A percentile compares a stretch with the other conserved stretches of the same genome.
Conservation (phyloP, 169 alveolate species). For the Plasmodium gonderi region DNA sequence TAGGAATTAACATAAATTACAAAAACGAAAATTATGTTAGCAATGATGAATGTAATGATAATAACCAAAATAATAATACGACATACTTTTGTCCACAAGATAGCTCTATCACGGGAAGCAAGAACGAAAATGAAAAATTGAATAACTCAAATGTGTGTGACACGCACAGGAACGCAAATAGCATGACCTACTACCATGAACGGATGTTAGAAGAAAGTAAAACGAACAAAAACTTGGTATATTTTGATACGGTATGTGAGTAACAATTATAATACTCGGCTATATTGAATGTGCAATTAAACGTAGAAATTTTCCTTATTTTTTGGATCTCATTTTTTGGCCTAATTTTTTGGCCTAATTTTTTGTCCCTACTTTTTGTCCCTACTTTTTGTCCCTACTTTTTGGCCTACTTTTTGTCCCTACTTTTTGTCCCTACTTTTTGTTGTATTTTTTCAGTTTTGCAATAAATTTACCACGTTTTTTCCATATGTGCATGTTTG, state of each 20-base stretch:
- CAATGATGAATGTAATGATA: background rate
- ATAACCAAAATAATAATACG: background rate
- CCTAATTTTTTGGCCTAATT: background rate
- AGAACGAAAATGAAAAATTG: background rate
- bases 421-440: too few species aligned
- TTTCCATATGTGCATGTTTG: too few species aligned
- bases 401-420: too few species aligned
- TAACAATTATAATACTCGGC: background rate
- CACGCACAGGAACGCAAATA: background rate
- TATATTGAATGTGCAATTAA: background rate
- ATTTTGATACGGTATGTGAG: conserved; percentile 37
- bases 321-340: background rate
- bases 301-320: background rate
- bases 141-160: background rate
- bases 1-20: background rate
- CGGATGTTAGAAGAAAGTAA: conserved; percentile 24
- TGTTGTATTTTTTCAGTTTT: too few species aligned
- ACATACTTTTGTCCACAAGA: background rate
- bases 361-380: background rate
- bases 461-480: too few species aligned
- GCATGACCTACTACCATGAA: conserved; percentile 15
- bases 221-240: conserved; percentile 9
- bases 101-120: background rate
- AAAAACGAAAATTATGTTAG: background rate
- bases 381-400: background rate